These are phyloP conservation scores for Mortierella sp. DNA, from an alignment of 371 early-diverging fungal genomes.

Conservation along the genomic window DNA sequence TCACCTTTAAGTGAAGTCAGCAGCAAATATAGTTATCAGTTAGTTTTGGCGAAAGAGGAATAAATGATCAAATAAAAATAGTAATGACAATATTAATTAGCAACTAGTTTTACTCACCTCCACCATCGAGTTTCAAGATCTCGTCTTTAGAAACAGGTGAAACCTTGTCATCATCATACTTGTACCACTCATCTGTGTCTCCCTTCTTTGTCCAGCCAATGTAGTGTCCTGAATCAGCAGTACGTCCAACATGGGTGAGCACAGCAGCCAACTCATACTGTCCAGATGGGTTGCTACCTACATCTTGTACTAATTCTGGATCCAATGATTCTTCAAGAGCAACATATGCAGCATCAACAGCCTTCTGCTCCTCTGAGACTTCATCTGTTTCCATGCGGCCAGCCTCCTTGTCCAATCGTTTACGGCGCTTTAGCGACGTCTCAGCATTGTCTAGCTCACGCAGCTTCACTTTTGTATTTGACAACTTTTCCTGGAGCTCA, in stretches of 20 bases:
- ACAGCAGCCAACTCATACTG: conserved; percentile 88
- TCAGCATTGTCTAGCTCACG: conserved; percentile 78
- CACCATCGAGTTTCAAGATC: conserved; percentile 92
- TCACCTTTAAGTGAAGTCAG: conserved; percentile 61
- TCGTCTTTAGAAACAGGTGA: conserved; percentile 87
- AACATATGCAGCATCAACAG: conserved; percentile 52
- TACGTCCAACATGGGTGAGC: conserved; percentile 88
- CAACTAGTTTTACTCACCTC: conserved; percentile 61
- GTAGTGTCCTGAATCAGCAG: conserved; percentile 92
- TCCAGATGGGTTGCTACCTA: conserved; percentile 85
- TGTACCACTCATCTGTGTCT: conserved; percentile 85
- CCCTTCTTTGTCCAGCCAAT: conserved; percentile 90
- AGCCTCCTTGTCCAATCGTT: conserved; percentile 56
- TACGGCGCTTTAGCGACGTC: conserved; percentile 73
- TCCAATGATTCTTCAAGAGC: conserved; percentile 68
- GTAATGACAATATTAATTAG: background rate
- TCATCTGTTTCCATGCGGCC: conserved; percentile 59
- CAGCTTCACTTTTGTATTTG: conserved; percentile 78
- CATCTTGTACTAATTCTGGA: conserved; percentile 80
- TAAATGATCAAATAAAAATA: background rate
- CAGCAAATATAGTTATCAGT: too few relatives aligned
- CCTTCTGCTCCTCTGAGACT: conserved; percentile 55
- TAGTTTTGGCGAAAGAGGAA: too few relatives aligned
- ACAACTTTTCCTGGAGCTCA: conserved; percentile 84
- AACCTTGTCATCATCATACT: conserved; percentile 97